A percentile compares a stretch with the other conserved stretches of the same genome.
Evolutionary conservation across 106 monocot genomes (phyloP).

Genomic region (Xerophyta viscosa): DNA sequence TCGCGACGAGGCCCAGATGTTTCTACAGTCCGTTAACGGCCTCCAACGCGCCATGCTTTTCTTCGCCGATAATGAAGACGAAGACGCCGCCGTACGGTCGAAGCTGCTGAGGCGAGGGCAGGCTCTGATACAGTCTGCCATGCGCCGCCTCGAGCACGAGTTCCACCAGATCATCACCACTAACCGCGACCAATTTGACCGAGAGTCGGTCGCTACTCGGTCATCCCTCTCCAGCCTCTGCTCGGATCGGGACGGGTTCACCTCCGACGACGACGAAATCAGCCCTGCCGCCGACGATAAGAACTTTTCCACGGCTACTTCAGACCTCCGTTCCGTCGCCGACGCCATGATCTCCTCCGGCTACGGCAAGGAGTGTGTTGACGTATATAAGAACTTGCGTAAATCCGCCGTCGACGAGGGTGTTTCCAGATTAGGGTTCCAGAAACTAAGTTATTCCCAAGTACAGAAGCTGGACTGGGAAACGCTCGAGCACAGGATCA

Average conservation of each 20-base stretch:
- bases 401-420: constrained; percentile 38
- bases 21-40: constrained; percentile 9
- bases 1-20: constrained; percentile 2
- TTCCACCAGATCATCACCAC: constrained; percentile 9
- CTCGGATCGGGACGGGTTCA: too few species aligned
- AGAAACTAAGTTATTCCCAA: constrained; percentile 10
- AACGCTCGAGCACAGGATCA: constrained; percentile 26
- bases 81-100: neutral
- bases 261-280: constrained; percentile 3
- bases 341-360: constrained; percentile 7
- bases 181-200: constrained; percentile 7
- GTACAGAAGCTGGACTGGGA: constrained; percentile 48
- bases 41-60: constrained; percentile 17
- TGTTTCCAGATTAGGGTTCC: constrained; percentile 47
- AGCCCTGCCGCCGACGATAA: neutral
- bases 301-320: neutral
- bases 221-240: neutral
- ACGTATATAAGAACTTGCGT: constrained; percentile 33
- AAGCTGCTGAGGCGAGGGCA: constrained; percentile 6
- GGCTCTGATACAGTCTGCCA: constrained; percentile 12
- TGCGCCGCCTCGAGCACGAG: constrained; percentile 18
- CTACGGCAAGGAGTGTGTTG: constrained; percentile 41
- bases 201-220: constrained; percentile 6
- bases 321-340: constrained; percentile 3
- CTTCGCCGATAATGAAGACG: constrained; percentile 4